A percentile compares a stretch with the other conserved stretches of the same genome.
Evolutionary conservation across 805 yeast genomes (phyloP).

Genomic region (Metschnikowia hibisci): DNA sequence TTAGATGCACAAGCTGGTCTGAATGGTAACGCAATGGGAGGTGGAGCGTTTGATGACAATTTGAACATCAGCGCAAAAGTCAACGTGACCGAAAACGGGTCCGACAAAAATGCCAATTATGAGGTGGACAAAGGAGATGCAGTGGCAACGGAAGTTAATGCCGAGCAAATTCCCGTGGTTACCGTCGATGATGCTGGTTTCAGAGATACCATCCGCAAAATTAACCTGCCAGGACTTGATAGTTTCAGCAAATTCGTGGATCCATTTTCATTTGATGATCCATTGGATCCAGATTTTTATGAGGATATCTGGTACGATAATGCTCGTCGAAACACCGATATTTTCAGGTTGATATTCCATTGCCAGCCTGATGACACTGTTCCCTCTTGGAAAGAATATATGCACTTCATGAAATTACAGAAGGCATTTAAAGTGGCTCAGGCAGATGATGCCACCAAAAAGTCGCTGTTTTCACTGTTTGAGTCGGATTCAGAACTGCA

Average conservation of each 20-base stretch:
- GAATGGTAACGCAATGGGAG: neutral
- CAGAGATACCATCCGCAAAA: constrained; percentile 33
- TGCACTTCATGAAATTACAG: constrained; percentile 56
- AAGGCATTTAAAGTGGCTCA: constrained; percentile 51
- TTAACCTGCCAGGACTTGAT: constrained; percentile 36
- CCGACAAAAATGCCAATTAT: constrained; percentile 7
- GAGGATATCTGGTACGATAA: constrained; percentile 81
- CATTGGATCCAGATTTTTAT: constrained; percentile 73
- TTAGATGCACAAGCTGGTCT: neutral
- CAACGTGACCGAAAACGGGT: constrained; percentile 9
- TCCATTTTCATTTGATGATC: constrained; percentile 88
- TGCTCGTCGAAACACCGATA: constrained; percentile 77
- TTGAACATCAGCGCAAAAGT: constrained; percentile 9
- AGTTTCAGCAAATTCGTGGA: constrained; percentile 56
- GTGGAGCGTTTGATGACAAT: neutral
- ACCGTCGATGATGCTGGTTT: constrained; percentile 43
- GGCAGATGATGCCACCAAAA: constrained; percentile 29
- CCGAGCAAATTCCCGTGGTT: constrained; percentile 27
- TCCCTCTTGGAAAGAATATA: constrained; percentile 86
- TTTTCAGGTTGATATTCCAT: constrained; percentile 83
- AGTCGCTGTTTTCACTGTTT: constrained; percentile 20
- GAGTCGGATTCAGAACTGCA: constrained; percentile 17
- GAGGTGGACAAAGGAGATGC: constrained; percentile 19
- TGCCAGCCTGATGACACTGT: constrained; percentile 94
- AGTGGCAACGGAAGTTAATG: constrained; percentile 21